A percentile compares a stretch with the other conserved stretches of the same genome.
Evolutionary conservation across 108 stramenopile genomes (phyloP).

Genomic region (Pseudonitzschia pungens): DNA sequence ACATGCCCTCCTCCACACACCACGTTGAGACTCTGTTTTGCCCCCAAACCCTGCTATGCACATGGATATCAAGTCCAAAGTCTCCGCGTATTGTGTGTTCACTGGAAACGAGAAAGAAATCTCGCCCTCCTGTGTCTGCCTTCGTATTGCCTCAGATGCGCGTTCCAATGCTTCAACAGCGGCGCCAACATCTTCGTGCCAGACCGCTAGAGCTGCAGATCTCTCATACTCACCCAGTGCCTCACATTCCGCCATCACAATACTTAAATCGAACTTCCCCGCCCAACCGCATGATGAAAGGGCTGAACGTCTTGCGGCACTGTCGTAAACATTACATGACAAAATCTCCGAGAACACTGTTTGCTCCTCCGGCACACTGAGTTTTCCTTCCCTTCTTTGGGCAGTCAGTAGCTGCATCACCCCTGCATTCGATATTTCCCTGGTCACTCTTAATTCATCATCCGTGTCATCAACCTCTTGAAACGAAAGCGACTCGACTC

Average conservation of each 20-base stretch:
- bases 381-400: conserved; percentile 22
- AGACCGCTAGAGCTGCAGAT: conserved; percentile 75
- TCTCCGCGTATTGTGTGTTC: conserved; percentile 58
- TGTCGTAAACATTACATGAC: conserved; percentile 61
- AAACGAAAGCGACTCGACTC: conserved; percentile 59
- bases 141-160: conserved; percentile 46
- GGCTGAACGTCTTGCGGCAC: conserved; percentile 52
- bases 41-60: conserved; percentile 74
- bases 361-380: conserved; percentile 3
- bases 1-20: conserved; percentile 68
- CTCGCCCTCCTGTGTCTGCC: conserved; percentile 10
- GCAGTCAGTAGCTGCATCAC: conserved; percentile 54
- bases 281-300: conserved; percentile 70
- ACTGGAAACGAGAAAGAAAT: conserved; percentile 6
- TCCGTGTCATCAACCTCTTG: conserved; percentile 39
- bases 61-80: conserved; percentile 70
- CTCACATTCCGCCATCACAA: conserved; percentile 67
- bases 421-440: conserved; percentile 66
- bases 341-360: conserved; percentile 58
- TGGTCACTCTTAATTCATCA: conserved; percentile 43
- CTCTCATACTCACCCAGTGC: conserved; percentile 66
- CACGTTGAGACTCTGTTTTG: conserved; percentile 29
- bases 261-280: conserved; percentile 47
- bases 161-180: conserved; percentile 68
- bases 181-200: conserved; percentile 72